These are phyloP conservation scores for Cochlearia excelsa DNA, from an alignment of 345 rosid genomes.

Conservation along the genomic window DNA sequence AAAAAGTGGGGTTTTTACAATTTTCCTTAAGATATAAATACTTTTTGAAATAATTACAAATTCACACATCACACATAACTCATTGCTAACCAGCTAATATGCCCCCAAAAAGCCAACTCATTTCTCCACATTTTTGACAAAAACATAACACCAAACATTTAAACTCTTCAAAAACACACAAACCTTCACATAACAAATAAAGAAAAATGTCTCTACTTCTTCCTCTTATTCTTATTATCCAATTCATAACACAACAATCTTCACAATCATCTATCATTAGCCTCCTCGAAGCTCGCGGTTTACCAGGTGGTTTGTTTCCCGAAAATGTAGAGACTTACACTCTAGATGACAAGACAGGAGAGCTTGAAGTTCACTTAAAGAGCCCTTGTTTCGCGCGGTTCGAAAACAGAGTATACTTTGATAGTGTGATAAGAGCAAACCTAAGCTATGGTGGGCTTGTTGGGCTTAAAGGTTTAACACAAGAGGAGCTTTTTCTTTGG, in stretches of 20 bases:
- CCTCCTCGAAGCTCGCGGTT: conserved; percentile 69
- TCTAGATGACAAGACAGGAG: conserved; percentile 50
- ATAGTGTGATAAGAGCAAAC: conserved; percentile 67
- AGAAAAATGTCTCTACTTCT: conserved; percentile 42
- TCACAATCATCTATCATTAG: conserved; percentile 43
- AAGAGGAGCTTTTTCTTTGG: conserved; percentile 87
- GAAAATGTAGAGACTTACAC: conserved; percentile 54
- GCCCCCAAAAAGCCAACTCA: conserved; percentile 33
- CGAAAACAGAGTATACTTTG: conserved; percentile 66
- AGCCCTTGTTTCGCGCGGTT: conserved; percentile 73
- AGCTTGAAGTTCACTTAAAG: conserved; percentile 59
- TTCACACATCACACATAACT: conserved; percentile 20
- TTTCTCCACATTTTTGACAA: conserved; percentile 35
- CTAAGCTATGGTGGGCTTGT: conserved; percentile 77
- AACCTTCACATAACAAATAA: conserved; percentile 10
- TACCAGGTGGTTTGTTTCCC: conserved; percentile 84
- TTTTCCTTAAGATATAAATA: neutral
- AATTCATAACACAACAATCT: conserved; percentile 18
- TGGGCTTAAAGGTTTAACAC: conserved; percentile 73
- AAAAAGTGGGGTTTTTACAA: too few relatives aligned
- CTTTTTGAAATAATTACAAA: conserved; percentile 5
- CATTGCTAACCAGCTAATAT: conserved; percentile 39
- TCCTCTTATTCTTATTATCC: conserved; percentile 35
- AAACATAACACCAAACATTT: conserved; percentile 36
- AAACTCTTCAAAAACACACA: conserved; percentile 32